Percentiles rank a stretch among this genome's conserved stretches.
Evolutionary conservation across 2,329 filamentous ascomycete species (phyloP).

Genomic region (Saccharata proteae): DNA sequence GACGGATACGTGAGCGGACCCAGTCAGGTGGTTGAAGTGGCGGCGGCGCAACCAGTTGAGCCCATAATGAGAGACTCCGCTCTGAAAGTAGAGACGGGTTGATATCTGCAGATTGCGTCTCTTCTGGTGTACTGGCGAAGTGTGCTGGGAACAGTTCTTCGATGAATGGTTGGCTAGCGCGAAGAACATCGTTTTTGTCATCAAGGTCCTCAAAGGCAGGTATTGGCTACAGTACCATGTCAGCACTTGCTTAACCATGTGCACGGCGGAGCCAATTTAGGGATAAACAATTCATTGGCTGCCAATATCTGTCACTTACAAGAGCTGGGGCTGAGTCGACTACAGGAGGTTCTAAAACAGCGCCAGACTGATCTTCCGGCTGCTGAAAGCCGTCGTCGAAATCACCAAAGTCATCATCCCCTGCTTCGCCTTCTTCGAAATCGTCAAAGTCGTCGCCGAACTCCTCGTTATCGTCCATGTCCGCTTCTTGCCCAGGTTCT

Average conservation of each 20-base stretch:
- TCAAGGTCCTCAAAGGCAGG: constrained; percentile 54
- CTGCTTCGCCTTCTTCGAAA: constrained; percentile 41
- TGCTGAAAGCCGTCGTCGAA: constrained; percentile 15
- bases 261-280: constrained; percentile 10
- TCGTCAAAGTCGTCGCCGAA: constrained; percentile 60
- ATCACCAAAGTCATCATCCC: constrained; percentile 37
- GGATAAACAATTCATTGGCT: constrained; percentile 23
- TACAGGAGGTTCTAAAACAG: constrained; percentile 28
- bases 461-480: constrained; percentile 55
- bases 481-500: constrained; percentile 31
- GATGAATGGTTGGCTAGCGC: constrained; percentile 54
- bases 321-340: constrained; percentile 31
- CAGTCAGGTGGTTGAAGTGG: constrained; percentile 93
- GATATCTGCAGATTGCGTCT: constrained; percentile 32
- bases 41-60: constrained; percentile 87
- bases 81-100: constrained; percentile 52
- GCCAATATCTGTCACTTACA: constrained; percentile 34
- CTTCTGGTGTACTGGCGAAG: too few relatives aligned
- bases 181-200: constrained; percentile 41
- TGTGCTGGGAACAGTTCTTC: constrained; percentile 43
- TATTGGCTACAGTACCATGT: constrained; percentile 41
- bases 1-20: constrained; percentile 89
- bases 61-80: constrained; percentile 84
- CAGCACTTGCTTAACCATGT: constrained; percentile 13
- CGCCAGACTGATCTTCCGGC: constrained; percentile 21